These are phyloP conservation scores for Globisporangium cylindrosporum DNA, from an alignment of 352 stramenopile species.

Conservation along the genomic window DNA sequence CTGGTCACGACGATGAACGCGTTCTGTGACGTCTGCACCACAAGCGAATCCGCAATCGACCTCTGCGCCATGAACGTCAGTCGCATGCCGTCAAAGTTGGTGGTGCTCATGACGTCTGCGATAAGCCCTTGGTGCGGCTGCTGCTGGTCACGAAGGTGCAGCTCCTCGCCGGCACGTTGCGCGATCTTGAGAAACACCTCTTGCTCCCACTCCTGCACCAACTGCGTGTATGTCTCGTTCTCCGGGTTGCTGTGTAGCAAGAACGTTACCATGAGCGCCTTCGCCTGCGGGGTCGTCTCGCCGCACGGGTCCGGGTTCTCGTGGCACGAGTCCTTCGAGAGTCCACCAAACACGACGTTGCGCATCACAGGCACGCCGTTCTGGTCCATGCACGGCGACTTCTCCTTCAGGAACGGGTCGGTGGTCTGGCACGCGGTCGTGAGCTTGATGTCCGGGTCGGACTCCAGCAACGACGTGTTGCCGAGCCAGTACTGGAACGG, in stretches of 20 bases:
- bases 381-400: slow-evolving; percentile 83
- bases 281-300: slow-evolving; percentile 65
- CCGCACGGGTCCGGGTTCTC: slow-evolving; percentile 84
- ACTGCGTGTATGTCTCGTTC: slow-evolving; percentile 72
- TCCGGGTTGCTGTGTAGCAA: slow-evolving; percentile 75
- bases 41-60: slow-evolving; percentile 79
- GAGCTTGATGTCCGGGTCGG: slow-evolving; percentile 83
- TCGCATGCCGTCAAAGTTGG: slow-evolving; percentile 46
- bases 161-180: background rate
- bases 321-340: slow-evolving; percentile 61
- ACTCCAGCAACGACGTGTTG: slow-evolving; percentile 51
- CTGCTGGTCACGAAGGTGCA: background rate
- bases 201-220: slow-evolving; percentile 78
- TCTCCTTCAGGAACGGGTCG: slow-evolving; percentile 43
- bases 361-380: slow-evolving; percentile 89
- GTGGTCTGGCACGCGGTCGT: slow-evolving; percentile 86
- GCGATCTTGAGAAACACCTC: slow-evolving; percentile 65
- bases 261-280: slow-evolving; percentile 86
- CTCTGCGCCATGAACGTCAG: slow-evolving; percentile 86
- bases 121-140: no score
- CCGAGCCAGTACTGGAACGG: slow-evolving; percentile 78
- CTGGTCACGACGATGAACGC: slow-evolving; percentile 85
- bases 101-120: background rate
- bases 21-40: slow-evolving; percentile 86
- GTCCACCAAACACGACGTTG: slow-evolving; percentile 84